Conservation (phyloP, 2,329 filamentous ascomycete genomes). For the Diplocarpon rosae region DNA sequence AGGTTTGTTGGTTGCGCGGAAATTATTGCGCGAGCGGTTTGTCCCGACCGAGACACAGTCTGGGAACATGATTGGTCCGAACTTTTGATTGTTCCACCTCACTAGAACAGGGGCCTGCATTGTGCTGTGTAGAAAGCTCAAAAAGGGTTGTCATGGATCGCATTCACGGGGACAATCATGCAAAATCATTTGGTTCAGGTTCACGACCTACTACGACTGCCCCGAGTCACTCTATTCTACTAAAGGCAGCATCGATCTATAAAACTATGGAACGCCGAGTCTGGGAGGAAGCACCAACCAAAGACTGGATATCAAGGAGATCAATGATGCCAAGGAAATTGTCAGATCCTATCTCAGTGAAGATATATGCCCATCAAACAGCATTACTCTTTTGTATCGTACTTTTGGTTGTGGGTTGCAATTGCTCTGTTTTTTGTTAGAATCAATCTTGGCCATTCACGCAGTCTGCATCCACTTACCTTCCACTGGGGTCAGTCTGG, state of each 20-base stretch:
- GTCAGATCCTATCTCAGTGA: not conserved
- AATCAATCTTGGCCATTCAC: not conserved
- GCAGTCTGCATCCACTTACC: conserved; percentile 14
- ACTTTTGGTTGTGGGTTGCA: conserved; percentile 64
- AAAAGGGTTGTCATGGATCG: no score
- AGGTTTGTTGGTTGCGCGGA: conserved; percentile 9
- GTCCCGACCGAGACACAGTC: conserved; percentile 4
- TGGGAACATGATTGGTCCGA: conserved; percentile 12
- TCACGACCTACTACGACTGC: not conserved
- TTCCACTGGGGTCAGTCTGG: conserved; percentile 86
- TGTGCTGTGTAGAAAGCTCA: no score
- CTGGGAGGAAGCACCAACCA: no score
- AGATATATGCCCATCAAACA: no score
- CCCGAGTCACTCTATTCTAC: conserved; percentile 1
- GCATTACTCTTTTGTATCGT: conserved; percentile 34
- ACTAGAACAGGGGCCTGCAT: not conserved
- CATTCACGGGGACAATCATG: no score
- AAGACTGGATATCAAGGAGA: not conserved
- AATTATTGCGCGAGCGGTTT: conserved; percentile 5
- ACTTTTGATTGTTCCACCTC: conserved; percentile 3
- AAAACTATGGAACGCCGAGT: conserved; percentile 1
- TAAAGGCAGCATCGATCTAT: conserved; percentile 2
- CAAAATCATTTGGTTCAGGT: no score
- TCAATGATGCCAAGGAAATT: not conserved
- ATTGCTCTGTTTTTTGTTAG: conserved; percentile 49